These are phyloP conservation scores for Selaginella moellendorffii DNA, from an alignment of 75 land plant species.

Conservation along the genomic window DNA sequence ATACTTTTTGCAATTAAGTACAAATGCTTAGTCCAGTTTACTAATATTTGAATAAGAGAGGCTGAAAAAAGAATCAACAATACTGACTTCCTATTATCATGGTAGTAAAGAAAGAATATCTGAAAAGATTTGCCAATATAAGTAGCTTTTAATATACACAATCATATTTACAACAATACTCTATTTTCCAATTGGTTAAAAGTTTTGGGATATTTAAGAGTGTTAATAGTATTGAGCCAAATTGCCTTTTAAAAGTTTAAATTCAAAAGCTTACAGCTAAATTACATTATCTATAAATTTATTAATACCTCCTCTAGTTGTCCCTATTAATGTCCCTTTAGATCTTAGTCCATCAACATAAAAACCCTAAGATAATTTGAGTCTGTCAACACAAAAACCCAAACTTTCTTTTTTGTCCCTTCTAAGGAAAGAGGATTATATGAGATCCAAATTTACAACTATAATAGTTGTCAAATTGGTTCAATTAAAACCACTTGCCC, in stretches of 20 bases:
- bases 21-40: neutral
- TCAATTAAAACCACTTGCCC: too few species aligned
- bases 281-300: neutral
- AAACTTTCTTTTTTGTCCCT: neutral
- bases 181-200: too few species aligned
- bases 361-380: too few species aligned
- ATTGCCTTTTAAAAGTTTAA: neutral
- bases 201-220: too few species aligned
- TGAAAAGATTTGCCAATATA: neutral
- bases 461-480: too few species aligned
- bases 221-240: too few species aligned
- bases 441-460: neutral
- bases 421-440: too few species aligned
- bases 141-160: too few species aligned
- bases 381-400: too few species aligned
- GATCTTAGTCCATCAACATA: too few species aligned
- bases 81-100: neutral
- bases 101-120: neutral
- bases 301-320: neutral
- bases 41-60: neutral
- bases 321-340: neutral
- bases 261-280: neutral
- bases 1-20: neutral
- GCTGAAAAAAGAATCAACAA: neutral
- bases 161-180: neutral